Conservation (phyloP, 495 filamentous ascomycete genomes). For the Lasiosphaeriaceae sp. region DNA sequence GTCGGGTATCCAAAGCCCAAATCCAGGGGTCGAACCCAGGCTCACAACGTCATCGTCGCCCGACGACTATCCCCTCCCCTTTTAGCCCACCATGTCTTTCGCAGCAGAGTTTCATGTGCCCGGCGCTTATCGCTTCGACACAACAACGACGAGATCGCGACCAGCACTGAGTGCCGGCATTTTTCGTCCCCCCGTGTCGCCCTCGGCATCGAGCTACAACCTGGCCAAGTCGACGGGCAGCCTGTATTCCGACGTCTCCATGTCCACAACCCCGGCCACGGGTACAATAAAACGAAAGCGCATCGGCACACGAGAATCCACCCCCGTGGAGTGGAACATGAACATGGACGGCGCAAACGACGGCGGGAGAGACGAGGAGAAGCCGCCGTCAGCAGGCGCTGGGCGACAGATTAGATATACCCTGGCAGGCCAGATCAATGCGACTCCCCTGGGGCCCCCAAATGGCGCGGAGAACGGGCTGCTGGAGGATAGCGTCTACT, state of each 20-base stretch:
- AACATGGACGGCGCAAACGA: constrained; percentile 24
- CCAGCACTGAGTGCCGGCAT: constrained; percentile 49
- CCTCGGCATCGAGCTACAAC: constrained; percentile 59
- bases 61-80: neutral
- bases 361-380: constrained; percentile 20
- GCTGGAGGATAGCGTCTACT: constrained; percentile 50
- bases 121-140: constrained; percentile 48
- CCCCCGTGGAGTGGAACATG: constrained; percentile 31
- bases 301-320: constrained; percentile 28
- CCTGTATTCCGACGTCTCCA: constrained; percentile 39
- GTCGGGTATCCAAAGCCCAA: neutral
- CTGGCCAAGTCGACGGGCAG: constrained; percentile 52
- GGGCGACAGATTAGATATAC: constrained; percentile 32
- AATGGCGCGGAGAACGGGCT: constrained; percentile 44
- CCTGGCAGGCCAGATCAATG: constrained; percentile 61
- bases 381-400: constrained; percentile 3
- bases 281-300: constrained; percentile 40
- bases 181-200: constrained; percentile 66
- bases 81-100: constrained; percentile 35
- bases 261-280: constrained; percentile 20
- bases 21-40: neutral
- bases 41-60: neutral
- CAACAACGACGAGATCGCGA: constrained; percentile 28
- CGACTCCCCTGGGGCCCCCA: constrained; percentile 47
- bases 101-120: constrained; percentile 45